Percentiles rank a stretch among this genome's conserved stretches.
Evolutionary conservation across 1,139 yeast genomes (phyloP).

Genomic region (Schizosaccharomyces versatilis): DNA sequence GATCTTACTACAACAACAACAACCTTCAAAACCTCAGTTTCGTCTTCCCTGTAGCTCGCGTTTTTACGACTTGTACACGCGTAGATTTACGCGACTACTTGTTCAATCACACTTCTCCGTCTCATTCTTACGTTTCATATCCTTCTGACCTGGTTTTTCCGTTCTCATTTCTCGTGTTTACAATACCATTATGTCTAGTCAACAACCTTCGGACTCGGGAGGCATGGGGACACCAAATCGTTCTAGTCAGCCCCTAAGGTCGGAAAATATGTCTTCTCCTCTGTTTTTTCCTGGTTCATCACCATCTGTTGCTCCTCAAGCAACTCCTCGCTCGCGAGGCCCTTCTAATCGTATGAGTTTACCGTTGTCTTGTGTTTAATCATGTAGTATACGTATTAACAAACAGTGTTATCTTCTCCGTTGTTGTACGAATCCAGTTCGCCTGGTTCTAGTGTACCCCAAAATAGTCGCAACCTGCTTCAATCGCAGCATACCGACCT

Average conservation of each 20-base stretch:
- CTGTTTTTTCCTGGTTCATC: not conserved
- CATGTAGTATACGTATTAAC: not conserved
- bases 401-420: not conserved
- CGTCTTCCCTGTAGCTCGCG: too few species aligned
- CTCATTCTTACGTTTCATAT: too few species aligned
- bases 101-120: too few species aligned
- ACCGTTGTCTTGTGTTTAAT: not conserved
- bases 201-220: not conserved
- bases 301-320: not conserved
- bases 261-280: not conserved
- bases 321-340: not conserved
- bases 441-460: not conserved
- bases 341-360: not conserved
- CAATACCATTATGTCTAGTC: not conserved
- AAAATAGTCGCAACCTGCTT: not conserved
- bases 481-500: not conserved
- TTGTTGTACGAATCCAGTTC: conserved; percentile 1
- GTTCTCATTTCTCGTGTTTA: too few species aligned
- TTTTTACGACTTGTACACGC: too few species aligned
- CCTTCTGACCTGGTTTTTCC: too few species aligned
- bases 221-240: not conserved
- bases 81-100: too few species aligned
- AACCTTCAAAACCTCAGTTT: too few species aligned
- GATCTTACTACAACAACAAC: too few species aligned
- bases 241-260: not conserved